Percentiles rank a stretch among this genome's conserved stretches.
These are phyloP conservation scores for Sideroxylon spinosum DNA, from an alignment of 179 eudicot genomes.

Conservation along the genomic window DNA sequence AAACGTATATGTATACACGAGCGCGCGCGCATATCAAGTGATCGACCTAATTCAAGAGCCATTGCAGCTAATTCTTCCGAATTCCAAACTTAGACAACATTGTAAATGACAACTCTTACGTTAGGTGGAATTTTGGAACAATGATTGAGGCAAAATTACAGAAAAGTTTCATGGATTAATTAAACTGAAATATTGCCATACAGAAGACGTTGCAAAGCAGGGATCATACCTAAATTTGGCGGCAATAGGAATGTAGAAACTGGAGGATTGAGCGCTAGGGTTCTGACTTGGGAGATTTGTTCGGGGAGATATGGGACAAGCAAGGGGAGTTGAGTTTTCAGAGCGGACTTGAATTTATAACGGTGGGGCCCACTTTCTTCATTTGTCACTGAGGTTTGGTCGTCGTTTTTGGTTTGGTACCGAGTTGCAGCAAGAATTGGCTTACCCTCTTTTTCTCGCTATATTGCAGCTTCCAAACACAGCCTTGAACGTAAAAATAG, in stretches of 20 bases:
- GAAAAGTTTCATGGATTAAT: background rate
- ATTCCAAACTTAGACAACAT: background rate
- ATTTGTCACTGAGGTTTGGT: too few relatives aligned
- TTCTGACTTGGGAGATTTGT: background rate
- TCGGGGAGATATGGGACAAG: slow-evolving; percentile 2
- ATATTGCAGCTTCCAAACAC: too few relatives aligned
- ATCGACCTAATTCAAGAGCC: background rate
- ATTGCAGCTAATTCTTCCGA: background rate
- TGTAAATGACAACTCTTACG: background rate
- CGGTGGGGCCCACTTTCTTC: background rate
- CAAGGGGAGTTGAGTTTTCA: background rate
- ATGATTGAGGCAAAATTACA: background rate
- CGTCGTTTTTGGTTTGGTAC: too few relatives aligned
- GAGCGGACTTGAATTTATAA: background rate
- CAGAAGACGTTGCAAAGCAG: background rate
- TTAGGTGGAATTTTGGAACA: background rate
- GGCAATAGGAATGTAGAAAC: background rate
- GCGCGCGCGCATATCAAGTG: background rate
- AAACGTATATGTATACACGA: background rate
- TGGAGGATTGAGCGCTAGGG: slow-evolving; percentile 17
- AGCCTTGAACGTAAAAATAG: too few relatives aligned
- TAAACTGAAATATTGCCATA: background rate
- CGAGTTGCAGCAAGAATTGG: too few relatives aligned
- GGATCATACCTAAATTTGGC: background rate
- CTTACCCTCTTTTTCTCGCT: too few relatives aligned